Base-by-base conservation (phyloP, 2,329 filamentous ascomycete genomes). In the Cordyceps cicadae region DNA sequence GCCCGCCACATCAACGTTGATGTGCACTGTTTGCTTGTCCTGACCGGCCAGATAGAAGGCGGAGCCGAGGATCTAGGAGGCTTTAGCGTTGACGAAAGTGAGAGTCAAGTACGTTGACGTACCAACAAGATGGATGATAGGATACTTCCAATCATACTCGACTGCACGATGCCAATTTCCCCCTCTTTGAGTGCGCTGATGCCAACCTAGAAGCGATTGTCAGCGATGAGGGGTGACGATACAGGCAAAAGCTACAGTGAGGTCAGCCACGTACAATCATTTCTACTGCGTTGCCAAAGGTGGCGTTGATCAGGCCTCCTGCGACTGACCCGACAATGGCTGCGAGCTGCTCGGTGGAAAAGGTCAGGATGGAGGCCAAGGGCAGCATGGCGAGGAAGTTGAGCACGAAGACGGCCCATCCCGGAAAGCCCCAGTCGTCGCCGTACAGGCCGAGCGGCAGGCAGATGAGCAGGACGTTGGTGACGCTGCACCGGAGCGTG, bases 301-400 rank as follows among this genome's bases (percentile, higher is more conserved):
- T 86, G 32, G 84, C 84, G 73, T 87, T 87, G 77, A 87, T 78
- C 69, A 87, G 67, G 15, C 84, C 84, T 61, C 84, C 84, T 15
- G 86, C 68, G 0, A 84, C 85, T 69, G 86, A 81, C 5, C 84
- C 84, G 63, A 87, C 74, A 56, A 82, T 83, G 5, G 79, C 81
- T 4, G 81, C 79, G 63, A 87, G 70, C 70, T 87, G 83, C 72
- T 87, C 84, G 3, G 84, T 87, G 62, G 83, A 84, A 72, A 86
- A 87, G 67, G 82, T 84, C 68, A 87, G 70, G 66, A 87, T 73
- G 1, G 82, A 81, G 6, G 84, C 84, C 58, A 87, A 74, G 5
- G 84, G 84, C 49, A 87, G 78, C 66, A 87, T 87, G 55, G 84
- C 84, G 62, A 87, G 75, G 72, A 87, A 87, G 71, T 87, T 87